Base-by-base conservation (phyloP, 2,329 filamentous ascomycete species). In the Phialophora verrucosa region DNA sequence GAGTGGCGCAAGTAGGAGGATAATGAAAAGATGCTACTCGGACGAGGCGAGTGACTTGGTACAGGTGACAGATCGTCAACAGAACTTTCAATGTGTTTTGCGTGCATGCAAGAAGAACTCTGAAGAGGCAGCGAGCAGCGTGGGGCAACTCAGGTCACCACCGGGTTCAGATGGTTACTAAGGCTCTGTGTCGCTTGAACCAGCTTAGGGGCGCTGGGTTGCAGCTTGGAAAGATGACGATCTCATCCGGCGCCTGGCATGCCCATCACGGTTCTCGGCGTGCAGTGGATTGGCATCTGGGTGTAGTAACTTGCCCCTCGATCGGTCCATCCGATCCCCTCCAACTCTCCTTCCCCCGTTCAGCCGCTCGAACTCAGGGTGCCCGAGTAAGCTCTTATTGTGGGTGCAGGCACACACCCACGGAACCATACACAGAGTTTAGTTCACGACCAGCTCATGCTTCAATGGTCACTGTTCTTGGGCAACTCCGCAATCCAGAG, bases 41-140 rank as follows among this genome's bases (percentile, higher is more conserved):
- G 17, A 29, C 53, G 53, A 55, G 53, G 29, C 53, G 53, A 35
- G 49, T 31, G 53, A 55, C 29, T 55, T 35, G 53, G 20, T 55
- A 29, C 4, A 10, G 53, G 29, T 55, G 53, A 27, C 49, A 20
- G 20, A 51, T 23, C 49, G 23, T 27, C 49, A 27, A 51, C 20
- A 51, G 49, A 27, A 23, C 49, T 27, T 51, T 51, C 20, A 23
- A 23, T 51, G 49, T 51, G 49, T n/a, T 35, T 55, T 32, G 53
- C 14, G 10, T 14, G 29, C 29, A 31, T 55, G 53, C 53, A 55
- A 55, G 53, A 55, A 55, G 53, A 55, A 35, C 27, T 55, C 53
- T 55, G 53, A 55, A 35, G 29, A 55, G 25, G 53, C 53, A 55
- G 53, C 53, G 53, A 35, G 53, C 53, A 35, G 53, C 53, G 49